phyloP scores from a whole-genome alignment of 139 green algal species.

The Axilococcus clingmanii region DNA sequence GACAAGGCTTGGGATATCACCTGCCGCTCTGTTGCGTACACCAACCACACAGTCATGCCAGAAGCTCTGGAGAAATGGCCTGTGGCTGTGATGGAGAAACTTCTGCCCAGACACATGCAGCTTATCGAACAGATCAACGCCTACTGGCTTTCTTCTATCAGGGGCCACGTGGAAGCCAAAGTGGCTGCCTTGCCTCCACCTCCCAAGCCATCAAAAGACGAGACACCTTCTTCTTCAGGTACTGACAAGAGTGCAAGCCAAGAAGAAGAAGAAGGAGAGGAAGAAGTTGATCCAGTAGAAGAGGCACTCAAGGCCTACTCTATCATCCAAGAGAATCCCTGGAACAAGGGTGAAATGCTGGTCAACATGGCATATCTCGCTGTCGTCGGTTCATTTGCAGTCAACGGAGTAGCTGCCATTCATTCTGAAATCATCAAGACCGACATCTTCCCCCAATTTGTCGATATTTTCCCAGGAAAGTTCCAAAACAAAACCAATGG shows the following conservation, averaged over 20 bases:
- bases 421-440: constrained; percentile 93
- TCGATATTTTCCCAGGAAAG: constrained; percentile 65
- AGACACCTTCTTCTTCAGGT: constrained; percentile 7
- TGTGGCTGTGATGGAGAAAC: constrained; percentile 74
- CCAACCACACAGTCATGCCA: constrained; percentile 98
- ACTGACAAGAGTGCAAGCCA: constrained; percentile 15
- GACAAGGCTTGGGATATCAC: constrained; percentile 81
- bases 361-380: constrained; percentile 96
- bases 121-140: constrained; percentile 83
- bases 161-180: constrained; percentile 11
- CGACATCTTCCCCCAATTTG: constrained; percentile 86
- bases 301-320: constrained; percentile 49
- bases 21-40: constrained; percentile 83
- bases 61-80: constrained; percentile 99
- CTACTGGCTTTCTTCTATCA: constrained; percentile 32
- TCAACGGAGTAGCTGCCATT: constrained; percentile 95
- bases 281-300: constrained; percentile 26
- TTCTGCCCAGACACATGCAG: constrained; percentile 94
- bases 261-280: constrained; percentile 18
- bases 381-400: constrained; percentile 70
- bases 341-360: constrained; percentile 76
- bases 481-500: constrained; percentile 99
- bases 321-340: constrained; percentile 80
- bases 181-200: constrained; percentile 6
- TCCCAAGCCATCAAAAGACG: constrained; percentile 5